Conservation (phyloP, 1,139 yeast genomes). For the Taiozyma sp. region DNA sequence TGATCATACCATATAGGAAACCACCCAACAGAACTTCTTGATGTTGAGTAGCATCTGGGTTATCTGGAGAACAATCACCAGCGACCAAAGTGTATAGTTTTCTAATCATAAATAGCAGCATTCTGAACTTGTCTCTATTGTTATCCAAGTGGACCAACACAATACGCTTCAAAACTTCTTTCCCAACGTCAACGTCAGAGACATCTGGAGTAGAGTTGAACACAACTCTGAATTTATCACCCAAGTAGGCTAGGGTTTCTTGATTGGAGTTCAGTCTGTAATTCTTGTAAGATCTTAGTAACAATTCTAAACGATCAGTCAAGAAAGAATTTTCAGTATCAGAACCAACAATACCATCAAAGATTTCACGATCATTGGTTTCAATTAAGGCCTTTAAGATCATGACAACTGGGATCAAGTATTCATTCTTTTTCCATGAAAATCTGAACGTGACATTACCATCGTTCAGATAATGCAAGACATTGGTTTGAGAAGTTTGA, state of each 20-base stretch:
- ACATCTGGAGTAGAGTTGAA: slow-evolving; percentile 87
- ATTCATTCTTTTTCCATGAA: slow-evolving; percentile 96
- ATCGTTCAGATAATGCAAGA: slow-evolving; percentile 88
- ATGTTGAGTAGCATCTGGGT: slow-evolving; percentile 99
- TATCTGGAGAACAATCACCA: slow-evolving; percentile 95
- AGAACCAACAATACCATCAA: slow-evolving; percentile 92
- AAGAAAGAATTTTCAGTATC: slow-evolving; percentile 86
- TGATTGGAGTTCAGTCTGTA: slow-evolving; percentile 76
- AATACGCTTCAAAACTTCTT: slow-evolving; percentile 74
- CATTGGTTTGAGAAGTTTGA: slow-evolving; percentile 96
- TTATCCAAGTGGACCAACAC: slow-evolving; percentile 83
- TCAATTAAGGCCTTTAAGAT: slow-evolving; percentile 85
- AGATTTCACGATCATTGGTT: slow-evolving; percentile 90
- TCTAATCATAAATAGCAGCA: slow-evolving; percentile 91
- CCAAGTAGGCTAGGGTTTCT: slow-evolving; percentile 88
- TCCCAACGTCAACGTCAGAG: slow-evolving; percentile 88
- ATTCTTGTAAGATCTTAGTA: slow-evolving; percentile 80
- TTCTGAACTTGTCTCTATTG: slow-evolving; percentile 73
- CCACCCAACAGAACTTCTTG: slow-evolving; percentile 97
- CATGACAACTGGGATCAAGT: slow-evolving; percentile 90
- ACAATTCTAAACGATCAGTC: slow-evolving; percentile 95
- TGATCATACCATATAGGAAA: slow-evolving; percentile 91
- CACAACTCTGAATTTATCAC: slow-evolving; percentile 93
- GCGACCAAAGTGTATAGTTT: slow-evolving; percentile 92
- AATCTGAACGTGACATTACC: slow-evolving; percentile 96